Percentiles rank a stretch among this genome's conserved stretches.
These are phyloP conservation scores for Candida adriatica DNA, from an alignment of 805 yeast genomes.

Conservation along the genomic window DNA sequence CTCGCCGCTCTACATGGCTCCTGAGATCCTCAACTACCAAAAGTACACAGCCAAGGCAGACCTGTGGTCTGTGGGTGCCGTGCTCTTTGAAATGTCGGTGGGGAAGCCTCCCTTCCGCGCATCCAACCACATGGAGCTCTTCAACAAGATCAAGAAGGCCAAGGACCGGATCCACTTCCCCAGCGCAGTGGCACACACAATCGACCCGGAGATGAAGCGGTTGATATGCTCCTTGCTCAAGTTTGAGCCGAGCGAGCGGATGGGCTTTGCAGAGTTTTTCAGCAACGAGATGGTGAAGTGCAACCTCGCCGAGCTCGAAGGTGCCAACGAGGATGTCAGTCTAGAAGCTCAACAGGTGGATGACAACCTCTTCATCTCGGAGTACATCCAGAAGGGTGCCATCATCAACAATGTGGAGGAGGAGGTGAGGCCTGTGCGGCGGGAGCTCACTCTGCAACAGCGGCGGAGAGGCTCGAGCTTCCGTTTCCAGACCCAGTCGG, in stretches of 20 bases:
- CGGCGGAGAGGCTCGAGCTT: slow-evolving; percentile 10
- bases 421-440: slow-evolving; percentile 7
- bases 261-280: slow-evolving; percentile 86
- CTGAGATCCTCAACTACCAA: slow-evolving; percentile 89
- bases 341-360: slow-evolving; percentile 59
- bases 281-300: slow-evolving; percentile 56
- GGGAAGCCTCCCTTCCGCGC: slow-evolving; percentile 98
- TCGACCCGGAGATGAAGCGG: slow-evolving; percentile 57
- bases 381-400: slow-evolving; percentile 45
- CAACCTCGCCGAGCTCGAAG: slow-evolving; percentile 36
- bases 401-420: slow-evolving; percentile 19
- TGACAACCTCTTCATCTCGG: slow-evolving; percentile 79
- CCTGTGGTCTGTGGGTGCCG: slow-evolving; percentile 97
- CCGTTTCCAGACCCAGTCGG: slow-evolving; percentile 28
- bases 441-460: slow-evolving; percentile 4
- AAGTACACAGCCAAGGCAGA: slow-evolving; percentile 97
- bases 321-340: slow-evolving; percentile 45
- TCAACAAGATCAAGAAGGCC: slow-evolving; percentile 76
- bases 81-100: slow-evolving; percentile 87
- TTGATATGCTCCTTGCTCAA: slow-evolving; percentile 72
- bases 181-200: slow-evolving; percentile 37
- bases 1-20: slow-evolving; percentile 97
- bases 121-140: slow-evolving; percentile 82
- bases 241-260: slow-evolving; percentile 80
- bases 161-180: slow-evolving; percentile 80